phyloP scores from a whole-genome alignment of 1,284 basidiomycete species.

The Pascua guehoae region DNA sequence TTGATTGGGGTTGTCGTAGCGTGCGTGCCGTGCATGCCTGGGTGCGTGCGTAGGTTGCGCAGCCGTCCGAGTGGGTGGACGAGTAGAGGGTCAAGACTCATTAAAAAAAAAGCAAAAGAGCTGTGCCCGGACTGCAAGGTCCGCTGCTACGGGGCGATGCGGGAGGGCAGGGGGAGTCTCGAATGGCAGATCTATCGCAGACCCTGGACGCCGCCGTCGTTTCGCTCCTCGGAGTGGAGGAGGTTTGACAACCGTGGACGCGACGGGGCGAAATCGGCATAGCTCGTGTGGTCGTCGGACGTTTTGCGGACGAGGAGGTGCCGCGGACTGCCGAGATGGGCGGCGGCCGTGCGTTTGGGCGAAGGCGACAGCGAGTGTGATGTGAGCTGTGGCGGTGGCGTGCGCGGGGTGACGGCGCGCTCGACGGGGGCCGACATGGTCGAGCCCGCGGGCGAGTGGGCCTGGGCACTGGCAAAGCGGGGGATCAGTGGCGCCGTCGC shows the following conservation, averaged over 20 bases:
- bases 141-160: background rate
- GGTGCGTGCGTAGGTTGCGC: too few species aligned
- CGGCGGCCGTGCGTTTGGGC: background rate
- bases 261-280: conserved; percentile 12
- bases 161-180: background rate
- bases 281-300: background rate
- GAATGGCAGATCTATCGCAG: background rate
- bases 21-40: too few species aligned
- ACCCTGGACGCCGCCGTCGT: background rate
- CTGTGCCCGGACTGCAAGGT: too few species aligned
- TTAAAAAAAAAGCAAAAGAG: too few species aligned
- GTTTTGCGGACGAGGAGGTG: background rate
- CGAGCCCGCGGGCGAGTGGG: background rate
- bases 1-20: too few species aligned
- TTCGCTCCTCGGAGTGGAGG: background rate
- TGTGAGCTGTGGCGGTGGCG: background rate
- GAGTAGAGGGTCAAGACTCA: too few species aligned
- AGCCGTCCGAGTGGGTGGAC: too few species aligned
- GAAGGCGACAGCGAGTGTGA: background rate
- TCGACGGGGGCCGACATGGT: background rate
- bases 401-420: background rate
- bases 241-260: conserved; percentile 15
- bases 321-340: background rate
- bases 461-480: background rate
- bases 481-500: background rate